Percentiles rank a stretch among this genome's conserved stretches.
phyloP scores from a whole-genome alignment of 208 protist species.

The Wallacemonas rigidus region DNA sequence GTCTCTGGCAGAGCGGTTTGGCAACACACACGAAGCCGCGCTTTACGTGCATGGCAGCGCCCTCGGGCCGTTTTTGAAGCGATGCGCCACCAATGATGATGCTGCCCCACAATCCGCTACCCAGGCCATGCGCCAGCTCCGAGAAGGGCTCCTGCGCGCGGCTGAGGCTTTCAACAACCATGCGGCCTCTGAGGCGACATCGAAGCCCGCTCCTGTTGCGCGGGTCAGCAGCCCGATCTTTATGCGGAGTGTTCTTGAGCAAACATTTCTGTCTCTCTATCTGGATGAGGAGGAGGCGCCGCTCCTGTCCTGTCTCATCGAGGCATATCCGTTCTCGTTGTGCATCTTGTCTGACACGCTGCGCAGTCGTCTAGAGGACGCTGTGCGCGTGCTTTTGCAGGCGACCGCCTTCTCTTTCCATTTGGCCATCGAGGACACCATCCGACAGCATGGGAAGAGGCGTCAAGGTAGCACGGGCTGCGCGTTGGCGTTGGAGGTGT shows the following conservation, averaged over 20 bases:
- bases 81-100: neutral
- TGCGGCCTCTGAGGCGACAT: too few species aligned
- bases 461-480: neutral
- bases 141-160: neutral
- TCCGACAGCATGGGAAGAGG: slow-evolving; percentile 22
- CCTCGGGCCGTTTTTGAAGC: neutral
- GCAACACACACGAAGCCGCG: slow-evolving; percentile 20
- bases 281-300: neutral
- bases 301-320: neutral
- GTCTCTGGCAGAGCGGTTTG: slow-evolving; percentile 11
- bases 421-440: slow-evolving; percentile 48
- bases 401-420: slow-evolving; percentile 61
- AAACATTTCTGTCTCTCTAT: slow-evolving; percentile 19
- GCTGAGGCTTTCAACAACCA: neutral
- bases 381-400: slow-evolving; percentile 28
- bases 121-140: neutral
- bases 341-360: slow-evolving; percentile 14
- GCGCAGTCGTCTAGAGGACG: slow-evolving; percentile 25
- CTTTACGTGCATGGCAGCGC: slow-evolving; percentile 18
- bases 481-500: slow-evolving; percentile 48
- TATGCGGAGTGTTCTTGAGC: slow-evolving; percentile 24
- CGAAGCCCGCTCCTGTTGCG: neutral
- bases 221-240: neutral
- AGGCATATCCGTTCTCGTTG: neutral
- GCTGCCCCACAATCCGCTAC: neutral